Conservation (phyloP, 2,329 filamentous ascomycete species). For the Neocatenulostroma microsporum region DNA sequence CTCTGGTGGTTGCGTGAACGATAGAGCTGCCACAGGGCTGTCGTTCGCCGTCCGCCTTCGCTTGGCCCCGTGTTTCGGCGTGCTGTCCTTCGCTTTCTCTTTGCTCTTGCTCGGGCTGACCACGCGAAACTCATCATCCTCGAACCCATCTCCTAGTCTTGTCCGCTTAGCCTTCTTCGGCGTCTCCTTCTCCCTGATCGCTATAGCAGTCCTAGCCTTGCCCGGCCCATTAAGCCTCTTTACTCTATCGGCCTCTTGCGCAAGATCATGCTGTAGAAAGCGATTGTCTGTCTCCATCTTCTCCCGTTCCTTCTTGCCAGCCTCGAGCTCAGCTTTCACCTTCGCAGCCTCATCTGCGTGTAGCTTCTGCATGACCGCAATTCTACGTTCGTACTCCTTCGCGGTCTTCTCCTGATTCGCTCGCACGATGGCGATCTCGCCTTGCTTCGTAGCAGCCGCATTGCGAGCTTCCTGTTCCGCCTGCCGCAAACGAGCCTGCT, state of each 20-base stretch:
- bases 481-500: slow-evolving; percentile 32
- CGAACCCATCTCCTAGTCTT: slow-evolving; percentile 61
- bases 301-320: slow-evolving; percentile 55
- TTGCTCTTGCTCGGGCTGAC: slow-evolving; percentile 37
- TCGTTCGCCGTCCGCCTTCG: slow-evolving; percentile 58
- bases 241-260: slow-evolving; percentile 50
- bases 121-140: slow-evolving; percentile 52
- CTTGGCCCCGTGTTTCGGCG: slow-evolving; percentile 58
- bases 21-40: slow-evolving; percentile 54
- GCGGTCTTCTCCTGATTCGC: slow-evolving; percentile 57
- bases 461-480: slow-evolving; percentile 37
- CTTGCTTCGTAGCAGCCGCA: slow-evolving; percentile 55
- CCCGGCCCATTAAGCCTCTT: slow-evolving; percentile 36
- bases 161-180: slow-evolving; percentile 21
- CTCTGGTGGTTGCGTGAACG: slow-evolving; percentile 20
- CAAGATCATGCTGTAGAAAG: slow-evolving; percentile 65
- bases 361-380: slow-evolving; percentile 54
- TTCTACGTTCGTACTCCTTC: slow-evolving; percentile 55
- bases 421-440: slow-evolving; percentile 68
- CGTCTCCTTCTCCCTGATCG: slow-evolving; percentile 16
- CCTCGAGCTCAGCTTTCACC: slow-evolving; percentile 57
- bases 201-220: slow-evolving; percentile 8
- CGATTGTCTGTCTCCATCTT: slow-evolving; percentile 60
- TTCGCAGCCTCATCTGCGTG: slow-evolving; percentile 57
- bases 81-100: slow-evolving; percentile 43